Conservation (phyloP, 2,329 filamentous ascomycete species). For the Fusarium nurragi region DNA sequence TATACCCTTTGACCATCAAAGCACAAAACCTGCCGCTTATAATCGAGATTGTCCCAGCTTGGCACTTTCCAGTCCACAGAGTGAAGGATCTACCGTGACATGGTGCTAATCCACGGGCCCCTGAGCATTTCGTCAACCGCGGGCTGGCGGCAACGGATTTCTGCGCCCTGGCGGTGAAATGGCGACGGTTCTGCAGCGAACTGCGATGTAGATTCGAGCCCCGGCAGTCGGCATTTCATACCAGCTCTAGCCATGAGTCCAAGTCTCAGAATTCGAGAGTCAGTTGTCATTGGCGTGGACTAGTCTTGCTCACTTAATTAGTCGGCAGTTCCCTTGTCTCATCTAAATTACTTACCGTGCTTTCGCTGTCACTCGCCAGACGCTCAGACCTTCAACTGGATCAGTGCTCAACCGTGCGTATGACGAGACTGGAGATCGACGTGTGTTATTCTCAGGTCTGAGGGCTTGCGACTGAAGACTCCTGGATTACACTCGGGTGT, state of each 20-base stretch:
- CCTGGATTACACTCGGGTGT: background rate
- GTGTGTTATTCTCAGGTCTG: too few species aligned
- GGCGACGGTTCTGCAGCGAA: background rate
- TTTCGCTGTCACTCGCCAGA: background rate
- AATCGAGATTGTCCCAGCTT: background rate
- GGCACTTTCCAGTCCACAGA: background rate
- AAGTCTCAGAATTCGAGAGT: background rate
- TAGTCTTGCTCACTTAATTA: background rate
- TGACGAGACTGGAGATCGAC: background rate
- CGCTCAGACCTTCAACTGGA: background rate
- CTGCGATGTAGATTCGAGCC: background rate
- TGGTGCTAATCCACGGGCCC: background rate
- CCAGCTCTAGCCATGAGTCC: background rate
- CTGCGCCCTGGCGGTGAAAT: constrained; percentile 5
- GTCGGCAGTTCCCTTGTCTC: background rate
- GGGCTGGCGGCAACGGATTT: background rate
- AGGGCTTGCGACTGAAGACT: background rate
- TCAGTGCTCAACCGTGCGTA: background rate
- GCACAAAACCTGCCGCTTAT: background rate
- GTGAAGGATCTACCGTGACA: background rate
- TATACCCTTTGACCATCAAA: background rate
- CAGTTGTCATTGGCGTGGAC: background rate
- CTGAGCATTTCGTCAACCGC: constrained; percentile 1
- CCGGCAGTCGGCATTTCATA: too few species aligned
- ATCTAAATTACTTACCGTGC: background rate